Evolutionary conservation across 192 early-diverging fungal species (phyloP).

Genomic region (Entomortierella lignicola): DNA sequence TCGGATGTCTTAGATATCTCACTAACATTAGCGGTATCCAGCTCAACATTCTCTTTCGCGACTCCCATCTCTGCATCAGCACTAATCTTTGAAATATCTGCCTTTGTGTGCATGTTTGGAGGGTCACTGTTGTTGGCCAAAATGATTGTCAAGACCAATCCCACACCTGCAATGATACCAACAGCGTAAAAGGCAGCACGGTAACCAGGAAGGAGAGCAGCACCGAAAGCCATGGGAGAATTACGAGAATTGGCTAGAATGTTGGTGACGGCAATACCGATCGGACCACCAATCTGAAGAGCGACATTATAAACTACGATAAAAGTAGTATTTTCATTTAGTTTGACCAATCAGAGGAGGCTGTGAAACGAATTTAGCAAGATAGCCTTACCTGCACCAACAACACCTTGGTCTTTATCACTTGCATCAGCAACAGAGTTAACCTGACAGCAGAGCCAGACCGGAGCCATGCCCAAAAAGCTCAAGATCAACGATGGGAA

Average conservation of each 20-base stretch:
- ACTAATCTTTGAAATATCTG: neutral
- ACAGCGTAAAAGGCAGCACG: conserved; percentile 27
- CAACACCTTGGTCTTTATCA: conserved; percentile 36
- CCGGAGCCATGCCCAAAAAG: conserved; percentile 11
- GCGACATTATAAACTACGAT: conserved; percentile 16
- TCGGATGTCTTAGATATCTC: too few species aligned
- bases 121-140: conserved; percentile 16
- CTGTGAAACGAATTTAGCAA: neutral
- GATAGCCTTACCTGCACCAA: conserved; percentile 5
- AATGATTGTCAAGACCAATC: conserved; percentile 9
- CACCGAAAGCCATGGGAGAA: conserved; percentile 1
- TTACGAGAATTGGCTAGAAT: conserved; percentile 32
- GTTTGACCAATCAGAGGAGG: neutral
- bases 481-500: conserved; percentile 24
- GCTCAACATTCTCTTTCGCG: too few species aligned
- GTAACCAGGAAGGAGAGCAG: conserved; percentile 25
- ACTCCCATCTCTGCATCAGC: neutral
- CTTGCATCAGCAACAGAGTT: conserved; percentile 23
- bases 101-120: neutral
- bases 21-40: too few species aligned
- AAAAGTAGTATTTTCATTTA: neutral
- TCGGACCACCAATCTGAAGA: conserved; percentile 38
- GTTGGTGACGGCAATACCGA: conserved; percentile 32
- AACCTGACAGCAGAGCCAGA: conserved; percentile 25
- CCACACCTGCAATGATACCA: conserved; percentile 6